These are phyloP conservation scores for Rhizopus sp. DNA, from an alignment of 371 early-diverging fungal genomes.

Conservation along the genomic window DNA sequence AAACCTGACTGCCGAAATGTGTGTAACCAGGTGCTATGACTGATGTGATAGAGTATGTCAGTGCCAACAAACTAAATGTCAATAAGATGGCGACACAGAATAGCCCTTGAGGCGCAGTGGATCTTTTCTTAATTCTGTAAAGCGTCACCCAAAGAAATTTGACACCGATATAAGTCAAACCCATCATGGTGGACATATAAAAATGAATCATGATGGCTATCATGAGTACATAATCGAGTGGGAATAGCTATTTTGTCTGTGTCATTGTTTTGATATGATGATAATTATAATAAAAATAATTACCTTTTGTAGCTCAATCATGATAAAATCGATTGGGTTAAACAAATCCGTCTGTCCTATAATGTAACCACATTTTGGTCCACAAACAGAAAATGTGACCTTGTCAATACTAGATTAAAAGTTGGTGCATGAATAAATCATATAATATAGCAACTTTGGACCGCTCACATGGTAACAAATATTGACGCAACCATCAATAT, in stretches of 20 bases:
- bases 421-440: conserved; percentile 11
- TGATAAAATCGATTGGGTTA: conserved; percentile 61
- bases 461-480: conserved; percentile 49
- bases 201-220: conserved; percentile 55
- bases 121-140: conserved; percentile 48
- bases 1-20: conserved; percentile 70
- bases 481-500: conserved; percentile 41
- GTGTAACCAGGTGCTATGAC: conserved; percentile 69
- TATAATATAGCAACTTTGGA: not conserved
- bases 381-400: conserved; percentile 58
- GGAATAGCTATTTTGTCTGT: conserved; percentile 42
- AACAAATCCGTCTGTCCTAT: conserved; percentile 55
- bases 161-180: conserved; percentile 55
- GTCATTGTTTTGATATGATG: not conserved
- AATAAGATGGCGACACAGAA: conserved; percentile 53
- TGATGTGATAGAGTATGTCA: conserved; percentile 60
- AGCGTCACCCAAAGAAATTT: conserved; percentile 58
- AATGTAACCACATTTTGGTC: conserved; percentile 64
- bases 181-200: conserved; percentile 51
- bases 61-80: conserved; percentile 61
- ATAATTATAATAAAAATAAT: conserved; percentile 2
- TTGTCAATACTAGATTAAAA: conserved; percentile 45
- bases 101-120: conserved; percentile 61
- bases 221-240: conserved; percentile 56
- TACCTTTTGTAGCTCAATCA: conserved; percentile 57